Evolutionary conservation across 257 asterid genomes (phyloP), one percentile per base, ranked within the genome.

Genomic region (Plantago ovata): DNA sequence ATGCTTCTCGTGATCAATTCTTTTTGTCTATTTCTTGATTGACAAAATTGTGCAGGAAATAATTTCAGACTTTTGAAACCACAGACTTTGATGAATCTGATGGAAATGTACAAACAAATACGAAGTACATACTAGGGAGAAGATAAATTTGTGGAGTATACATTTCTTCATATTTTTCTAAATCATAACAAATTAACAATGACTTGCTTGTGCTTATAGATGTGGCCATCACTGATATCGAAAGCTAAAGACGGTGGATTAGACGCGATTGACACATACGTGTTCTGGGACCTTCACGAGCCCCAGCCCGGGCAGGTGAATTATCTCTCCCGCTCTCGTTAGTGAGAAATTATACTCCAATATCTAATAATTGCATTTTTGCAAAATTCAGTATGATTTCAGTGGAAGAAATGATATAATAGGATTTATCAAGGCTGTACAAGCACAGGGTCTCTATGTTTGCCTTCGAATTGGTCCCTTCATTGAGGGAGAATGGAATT

Each of bases 391-490:
- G 96, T 91, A 87, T 72, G 82, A 91, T 78, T 91, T 91, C 56
- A 81, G 75, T 54, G 98, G 96, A 56, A 62, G 92, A 49, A 40
- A 38, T 0, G 84, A 91, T 43, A 75, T 91, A 63, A 75, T 83
- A 56, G 69, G 69, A 58, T 91, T 84, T 61, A 74, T 91, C 4
- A 84, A 81, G 73, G 75, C 77, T 76, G 75, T 87, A 9, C 81
- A 81, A 61, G 79, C 84, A 24, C 94, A 87, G 62, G 94, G 87
- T 14, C 87, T 91, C 32, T 81, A 84, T 59, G 96, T 85, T 20
- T 82, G 81, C 72, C 81, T 85, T 54, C 79, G 98, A 1, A 84
- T 91, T n/a, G 98, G 98, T 6, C 98, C 98, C n/a, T 91, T 72
- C 56, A 81, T 91, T 10, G 94, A 87, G 75, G 69, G 63, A 21